These are phyloP conservation scores for Penicillium sp. DNA, from an alignment of 2,329 filamentous ascomycete genomes.

Conservation along the genomic window DNA sequence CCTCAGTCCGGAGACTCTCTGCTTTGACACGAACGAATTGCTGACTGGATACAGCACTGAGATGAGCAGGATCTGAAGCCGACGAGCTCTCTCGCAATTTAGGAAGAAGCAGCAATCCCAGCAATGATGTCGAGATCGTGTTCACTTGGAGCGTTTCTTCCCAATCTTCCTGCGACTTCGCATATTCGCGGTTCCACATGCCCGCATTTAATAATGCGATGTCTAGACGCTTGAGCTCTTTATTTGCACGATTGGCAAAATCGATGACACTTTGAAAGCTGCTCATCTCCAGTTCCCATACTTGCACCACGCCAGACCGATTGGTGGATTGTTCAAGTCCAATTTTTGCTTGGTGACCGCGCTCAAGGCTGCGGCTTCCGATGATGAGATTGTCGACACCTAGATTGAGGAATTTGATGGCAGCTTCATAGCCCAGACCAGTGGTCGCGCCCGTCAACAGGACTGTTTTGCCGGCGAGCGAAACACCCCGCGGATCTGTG, in stretches of 20 bases:
- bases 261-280: conserved; percentile 42
- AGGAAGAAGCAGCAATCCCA: conserved; percentile 50
- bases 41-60: conserved; percentile 45
- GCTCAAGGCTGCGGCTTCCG: conserved; percentile 41
- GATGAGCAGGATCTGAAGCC: conserved; percentile 31
- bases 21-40: conserved; percentile 33
- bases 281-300: conserved; percentile 46
- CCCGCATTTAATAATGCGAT: conserved; percentile 45
- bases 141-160: conserved; percentile 55
- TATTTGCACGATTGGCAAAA: conserved; percentile 38
- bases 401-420: conserved; percentile 44
- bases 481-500: conserved; percentile 31
- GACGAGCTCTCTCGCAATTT: conserved; percentile 38
- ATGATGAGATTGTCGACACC: conserved; percentile 44
- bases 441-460: conserved; percentile 49
- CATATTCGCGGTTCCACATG: conserved; percentile 37
- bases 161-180: conserved; percentile 41
- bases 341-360: conserved; percentile 40
- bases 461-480: conserved; percentile 44
- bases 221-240: conserved; percentile 39
- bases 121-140: conserved; percentile 50
- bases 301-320: conserved; percentile 34
- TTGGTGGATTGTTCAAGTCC: conserved; percentile 34
- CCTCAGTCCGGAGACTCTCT: conserved; percentile 28
- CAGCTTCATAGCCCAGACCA: conserved; percentile 48